A percentile compares a stretch with the other conserved stretches of the same genome.
Evolutionary conservation across 78 protist species (phyloP).

Genomic region (Pigoraptor vietnamica): DNA sequence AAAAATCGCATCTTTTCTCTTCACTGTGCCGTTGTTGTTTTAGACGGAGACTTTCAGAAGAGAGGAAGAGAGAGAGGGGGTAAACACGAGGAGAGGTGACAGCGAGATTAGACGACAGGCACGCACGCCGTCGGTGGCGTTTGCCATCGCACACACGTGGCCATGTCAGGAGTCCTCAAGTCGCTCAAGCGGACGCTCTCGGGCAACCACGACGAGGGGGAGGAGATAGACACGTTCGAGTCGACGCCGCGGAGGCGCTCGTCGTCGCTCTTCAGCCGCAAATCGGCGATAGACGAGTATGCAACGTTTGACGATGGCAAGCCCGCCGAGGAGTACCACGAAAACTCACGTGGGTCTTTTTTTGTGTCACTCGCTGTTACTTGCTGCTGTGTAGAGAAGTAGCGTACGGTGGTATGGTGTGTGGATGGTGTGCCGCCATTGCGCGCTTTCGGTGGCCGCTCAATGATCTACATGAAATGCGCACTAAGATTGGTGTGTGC

Average conservation of each 20-base stretch:
- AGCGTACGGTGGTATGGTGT: neutral
- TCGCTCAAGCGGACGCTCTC: neutral
- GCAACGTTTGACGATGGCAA: neutral
- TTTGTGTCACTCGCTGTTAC: neutral
- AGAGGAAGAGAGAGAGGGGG: too few species aligned
- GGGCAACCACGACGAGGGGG: neutral
- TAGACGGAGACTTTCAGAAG: too few species aligned
- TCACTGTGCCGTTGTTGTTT: too few species aligned
- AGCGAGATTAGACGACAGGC: too few species aligned
- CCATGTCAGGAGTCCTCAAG: neutral
- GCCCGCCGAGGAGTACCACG: neutral
- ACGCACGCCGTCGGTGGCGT: too few species aligned
- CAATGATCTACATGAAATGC: too few species aligned
- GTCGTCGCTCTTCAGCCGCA: neutral
- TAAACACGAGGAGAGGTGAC: too few species aligned
- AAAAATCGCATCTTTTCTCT: too few species aligned
- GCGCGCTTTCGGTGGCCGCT: neutral
- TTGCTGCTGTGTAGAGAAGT: too few species aligned
- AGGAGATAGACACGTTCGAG: neutral
- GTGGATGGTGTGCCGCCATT: neutral
- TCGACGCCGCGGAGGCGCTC: neutral
- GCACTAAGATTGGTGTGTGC: too few species aligned
- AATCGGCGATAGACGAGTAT: neutral
- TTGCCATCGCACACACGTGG: too few species aligned
- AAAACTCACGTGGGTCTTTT: neutral